A percentile compares a stretch with the other conserved stretches of the same genome.
Conservation (phyloP, 495 filamentous ascomycete genomes). For the Xylaria flabelliformis region DNA sequence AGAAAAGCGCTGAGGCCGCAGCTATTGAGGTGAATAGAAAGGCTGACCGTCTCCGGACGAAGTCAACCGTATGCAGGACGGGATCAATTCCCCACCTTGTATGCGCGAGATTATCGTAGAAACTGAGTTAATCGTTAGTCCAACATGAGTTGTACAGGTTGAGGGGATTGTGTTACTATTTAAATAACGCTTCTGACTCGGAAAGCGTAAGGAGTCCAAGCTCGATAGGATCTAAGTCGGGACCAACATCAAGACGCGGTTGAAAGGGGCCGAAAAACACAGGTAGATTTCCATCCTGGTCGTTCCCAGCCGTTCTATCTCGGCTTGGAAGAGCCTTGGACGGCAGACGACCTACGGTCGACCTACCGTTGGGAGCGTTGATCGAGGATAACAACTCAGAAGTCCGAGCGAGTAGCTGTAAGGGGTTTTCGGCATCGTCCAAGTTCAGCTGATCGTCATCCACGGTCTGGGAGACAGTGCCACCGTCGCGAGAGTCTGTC, state of each 20-base stretch:
- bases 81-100: constrained; percentile 78
- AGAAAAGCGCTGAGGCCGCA: constrained; percentile 68
- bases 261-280: constrained; percentile 67
- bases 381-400: constrained; percentile 70
- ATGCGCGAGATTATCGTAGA: constrained; percentile 73
- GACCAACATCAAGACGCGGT: constrained; percentile 65
- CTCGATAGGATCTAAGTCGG: constrained; percentile 70
- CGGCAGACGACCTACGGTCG: constrained; percentile 22
- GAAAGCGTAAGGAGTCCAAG: constrained; percentile 66
- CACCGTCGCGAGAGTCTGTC: constrained; percentile 40
- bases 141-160: background rate
- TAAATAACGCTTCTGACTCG: constrained; percentile 68
- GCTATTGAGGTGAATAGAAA: constrained; percentile 76
- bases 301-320: constrained; percentile 36
- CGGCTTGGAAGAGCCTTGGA: constrained; percentile 30
- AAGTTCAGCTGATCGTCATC: constrained; percentile 62
- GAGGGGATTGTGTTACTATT: constrained; percentile 57
- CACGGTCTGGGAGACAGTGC: constrained; percentile 29
- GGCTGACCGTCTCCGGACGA: constrained; percentile 69
- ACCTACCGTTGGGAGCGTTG: constrained; percentile 33
- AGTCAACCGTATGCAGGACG: constrained; percentile 64
- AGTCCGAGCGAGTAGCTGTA: constrained; percentile 72
- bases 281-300: constrained; percentile 41
- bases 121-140: constrained; percentile 49
- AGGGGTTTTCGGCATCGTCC: constrained; percentile 76